Conservation (phyloP, 2,329 filamentous ascomycete genomes). For the Ambrosiella beaveri region DNA sequence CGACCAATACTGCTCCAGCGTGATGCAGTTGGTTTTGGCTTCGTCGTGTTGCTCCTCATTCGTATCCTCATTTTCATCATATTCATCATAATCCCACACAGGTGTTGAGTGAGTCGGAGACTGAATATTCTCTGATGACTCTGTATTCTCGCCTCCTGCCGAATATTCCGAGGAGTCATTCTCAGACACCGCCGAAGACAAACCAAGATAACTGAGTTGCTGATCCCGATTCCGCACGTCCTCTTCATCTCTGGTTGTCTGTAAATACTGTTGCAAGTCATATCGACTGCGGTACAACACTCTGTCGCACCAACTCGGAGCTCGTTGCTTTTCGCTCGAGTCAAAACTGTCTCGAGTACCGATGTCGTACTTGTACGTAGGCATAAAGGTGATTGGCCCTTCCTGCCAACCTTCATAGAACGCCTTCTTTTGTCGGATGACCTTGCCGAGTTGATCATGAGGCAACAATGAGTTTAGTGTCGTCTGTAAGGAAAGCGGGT, state of each 20-base stretch:
- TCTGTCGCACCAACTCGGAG: slow-evolving; percentile 93
- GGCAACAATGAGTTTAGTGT: slow-evolving; percentile 74
- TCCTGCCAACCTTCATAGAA: slow-evolving; percentile 90
- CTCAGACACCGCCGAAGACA: slow-evolving; percentile 43
- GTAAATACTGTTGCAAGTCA: slow-evolving; percentile 50
- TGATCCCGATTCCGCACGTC: slow-evolving; percentile 52
- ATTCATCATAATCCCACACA: slow-evolving; percentile 12
- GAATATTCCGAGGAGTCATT: neutral
- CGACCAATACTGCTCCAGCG: slow-evolving; percentile 55
- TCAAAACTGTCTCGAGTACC: slow-evolving; percentile 89
- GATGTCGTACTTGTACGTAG: slow-evolving; percentile 94
- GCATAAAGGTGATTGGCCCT: slow-evolving; percentile 72
- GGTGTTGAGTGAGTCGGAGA: slow-evolving; percentile 25
- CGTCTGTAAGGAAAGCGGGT: slow-evolving; percentile 74
- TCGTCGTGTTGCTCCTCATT: neutral
- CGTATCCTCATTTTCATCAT: slow-evolving; percentile 5
- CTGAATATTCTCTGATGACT: slow-evolving; percentile 83
- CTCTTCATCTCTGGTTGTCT: slow-evolving; percentile 43
- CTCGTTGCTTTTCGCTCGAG: slow-evolving; percentile 81
- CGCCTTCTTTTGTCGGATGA: slow-evolving; percentile 57
- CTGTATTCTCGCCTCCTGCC: slow-evolving; percentile 31
- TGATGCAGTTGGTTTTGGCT: slow-evolving; percentile 23
- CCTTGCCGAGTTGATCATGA: slow-evolving; percentile 68
- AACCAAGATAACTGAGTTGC: slow-evolving; percentile 68
- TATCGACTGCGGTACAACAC: slow-evolving; percentile 68